These are phyloP conservation scores for Alternaria hordeiaustralica DNA, from an alignment of 2,329 filamentous ascomycete species.

Conservation along the genomic window DNA sequence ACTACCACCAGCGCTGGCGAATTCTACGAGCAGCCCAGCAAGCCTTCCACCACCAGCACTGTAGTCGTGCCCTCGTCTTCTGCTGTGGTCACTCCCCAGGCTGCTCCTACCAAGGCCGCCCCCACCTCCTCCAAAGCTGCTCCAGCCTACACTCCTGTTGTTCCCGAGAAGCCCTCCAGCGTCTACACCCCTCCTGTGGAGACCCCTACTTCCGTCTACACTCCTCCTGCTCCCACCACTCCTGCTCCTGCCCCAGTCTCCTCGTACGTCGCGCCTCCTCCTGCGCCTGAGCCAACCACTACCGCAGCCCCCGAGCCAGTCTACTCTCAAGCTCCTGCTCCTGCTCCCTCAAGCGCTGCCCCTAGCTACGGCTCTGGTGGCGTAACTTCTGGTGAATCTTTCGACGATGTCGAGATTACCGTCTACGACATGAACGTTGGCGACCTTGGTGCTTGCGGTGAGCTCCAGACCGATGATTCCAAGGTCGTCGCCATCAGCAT, in stretches of 20 bases:
- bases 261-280: conserved; percentile 8
- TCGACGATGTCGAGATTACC: conserved; percentile 40
- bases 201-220: conserved; percentile 9
- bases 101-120: conserved; percentile 10
- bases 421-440: conserved; percentile 40
- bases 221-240: conserved; percentile 7
- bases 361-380: conserved; percentile 5
- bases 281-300: conserved; percentile 14
- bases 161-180: conserved; percentile 14
- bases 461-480: conserved; percentile 27
- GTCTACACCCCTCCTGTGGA: conserved; percentile 18
- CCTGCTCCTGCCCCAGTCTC: conserved; percentile 14
- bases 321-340: conserved; percentile 11
- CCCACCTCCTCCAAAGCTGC: conserved; percentile 1
- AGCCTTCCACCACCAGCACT: conserved; percentile 26
- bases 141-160: conserved; percentile 20
- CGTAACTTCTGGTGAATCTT: conserved; percentile 10
- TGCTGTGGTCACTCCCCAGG: conserved; percentile 13
- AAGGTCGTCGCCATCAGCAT: conserved; percentile 39
- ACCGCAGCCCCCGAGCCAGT: conserved; percentile 2
- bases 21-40: conserved; percentile 33
- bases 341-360: conserved; percentile 7
- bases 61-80: conserved; percentile 18
- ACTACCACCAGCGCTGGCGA: conserved; percentile 30
- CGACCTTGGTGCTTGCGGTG: conserved; percentile 41